phyloP scores from a whole-genome alignment of 192 early-diverging fungal species.

The Paraglomus brasilianum region DNA sequence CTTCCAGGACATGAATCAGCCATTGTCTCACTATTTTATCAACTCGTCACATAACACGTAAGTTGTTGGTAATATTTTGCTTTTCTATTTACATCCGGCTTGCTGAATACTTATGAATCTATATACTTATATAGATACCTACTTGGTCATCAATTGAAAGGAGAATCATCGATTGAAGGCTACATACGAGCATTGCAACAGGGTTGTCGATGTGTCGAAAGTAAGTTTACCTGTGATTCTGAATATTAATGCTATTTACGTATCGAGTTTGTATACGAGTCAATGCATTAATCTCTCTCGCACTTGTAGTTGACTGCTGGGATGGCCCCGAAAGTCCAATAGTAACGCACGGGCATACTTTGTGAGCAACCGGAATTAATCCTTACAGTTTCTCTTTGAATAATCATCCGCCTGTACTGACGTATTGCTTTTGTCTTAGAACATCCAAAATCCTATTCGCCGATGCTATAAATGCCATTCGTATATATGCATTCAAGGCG shows the following conservation, averaged over 20 bases:
- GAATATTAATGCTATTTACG: no score
- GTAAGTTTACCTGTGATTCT: conserved; percentile 46
- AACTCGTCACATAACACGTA: conserved; percentile 87
- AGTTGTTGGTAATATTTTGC: neutral
- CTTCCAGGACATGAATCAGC: conserved; percentile 66
- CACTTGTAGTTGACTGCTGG: conserved; percentile 79
- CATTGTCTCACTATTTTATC: conserved; percentile 80
- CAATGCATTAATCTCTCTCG: neutral
- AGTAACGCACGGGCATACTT: conserved; percentile 81
- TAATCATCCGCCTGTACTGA: neutral
- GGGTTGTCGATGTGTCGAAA: conserved; percentile 89
- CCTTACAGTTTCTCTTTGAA: neutral
- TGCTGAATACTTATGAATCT: neutral
- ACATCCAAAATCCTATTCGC: conserved; percentile 78
- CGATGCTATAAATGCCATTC: conserved; percentile 81
- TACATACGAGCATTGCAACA: conserved; percentile 84
- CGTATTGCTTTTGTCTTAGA: conserved; percentile 31
- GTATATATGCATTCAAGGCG: conserved; percentile 80
- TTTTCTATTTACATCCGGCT: neutral
- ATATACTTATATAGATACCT: conserved; percentile 52
- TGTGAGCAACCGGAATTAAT: conserved; percentile 47
- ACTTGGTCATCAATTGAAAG: conserved; percentile 76
- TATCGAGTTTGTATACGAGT: no score
- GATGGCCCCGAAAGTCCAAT: conserved; percentile 80
- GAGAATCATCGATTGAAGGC: conserved; percentile 77